phyloP scores from a whole-genome alignment of 2,329 filamentous ascomycete species.

The Aspergillus sp. region DNA sequence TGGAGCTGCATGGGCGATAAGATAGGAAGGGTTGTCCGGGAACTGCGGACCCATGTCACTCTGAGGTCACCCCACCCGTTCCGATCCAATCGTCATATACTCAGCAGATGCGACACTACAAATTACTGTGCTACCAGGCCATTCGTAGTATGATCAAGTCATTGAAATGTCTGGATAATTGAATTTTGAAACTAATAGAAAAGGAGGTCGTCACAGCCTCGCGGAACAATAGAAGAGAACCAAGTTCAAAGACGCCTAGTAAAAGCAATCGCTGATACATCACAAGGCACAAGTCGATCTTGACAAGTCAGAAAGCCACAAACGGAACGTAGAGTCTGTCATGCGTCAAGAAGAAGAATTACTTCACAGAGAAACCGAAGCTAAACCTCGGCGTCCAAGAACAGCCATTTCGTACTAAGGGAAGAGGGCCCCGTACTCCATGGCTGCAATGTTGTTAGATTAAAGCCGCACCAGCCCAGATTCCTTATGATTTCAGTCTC shows the following conservation, averaged over 20 bases:
- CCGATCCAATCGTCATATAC: neutral
- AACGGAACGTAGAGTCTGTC: neutral
- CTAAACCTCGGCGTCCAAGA: constrained; percentile 84
- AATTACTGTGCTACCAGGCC: no score
- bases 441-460: constrained; percentile 73
- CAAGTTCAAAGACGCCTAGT: no score
- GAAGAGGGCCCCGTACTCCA: constrained; percentile 62
- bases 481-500: constrained; percentile 71
- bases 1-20: neutral
- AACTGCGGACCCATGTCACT: neutral
- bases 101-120: no score
- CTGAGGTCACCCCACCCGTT: constrained; percentile 7
- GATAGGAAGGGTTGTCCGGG: neutral
- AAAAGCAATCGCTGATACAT: no score
- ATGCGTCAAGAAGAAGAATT: no score
- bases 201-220: no score
- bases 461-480: constrained; percentile 91
- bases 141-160: no score
- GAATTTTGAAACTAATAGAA: no score
- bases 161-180: no score
- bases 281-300: neutral
- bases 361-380: neutral
- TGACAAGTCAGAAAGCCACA: neutral
- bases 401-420: constrained; percentile 77
- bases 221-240: no score